Evolutionary conservation across 208 protist species (phyloP), one percentile per base, ranked within the genome.

Genomic region (Trypanosoma lewisi): DNA sequence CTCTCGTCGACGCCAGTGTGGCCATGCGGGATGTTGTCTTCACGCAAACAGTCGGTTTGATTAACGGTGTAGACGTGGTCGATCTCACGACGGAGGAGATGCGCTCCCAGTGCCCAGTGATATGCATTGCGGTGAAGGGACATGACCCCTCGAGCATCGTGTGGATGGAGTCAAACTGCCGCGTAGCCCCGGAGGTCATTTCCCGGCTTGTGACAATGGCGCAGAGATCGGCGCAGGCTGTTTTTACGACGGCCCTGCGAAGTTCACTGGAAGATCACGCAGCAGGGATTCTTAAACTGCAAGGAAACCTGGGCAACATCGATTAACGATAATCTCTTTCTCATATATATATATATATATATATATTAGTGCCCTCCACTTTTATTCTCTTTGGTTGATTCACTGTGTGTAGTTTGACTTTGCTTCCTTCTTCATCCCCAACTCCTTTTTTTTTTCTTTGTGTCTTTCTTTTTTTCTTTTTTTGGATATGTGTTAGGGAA

Each of bases 21-120:
- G 82, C 87, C 0, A 94, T 96, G 86, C 81, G 84, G 14, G 87
- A 91, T 56, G 70, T 79, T 0, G 82, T 94, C 25, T 87, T 73
- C 49, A 77, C 77, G 45, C 73, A 80, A 27, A 87, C 78, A 45
- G 89, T 80, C 14, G 89, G 86, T 11, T 41, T 87, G 6, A 63
- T 95, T 2, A 84, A 95, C 39, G 70, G 73, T 28, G 64, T 79
- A n/a, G 63, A 89, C 9, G 62, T 95, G 37, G 65, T 90, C 0
- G 89, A 95, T 52, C 60, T 95, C 28, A 92, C 84, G 0, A 80
- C 73, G 21, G 83, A 90, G 6, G 86, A 95, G 61, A 55, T 93
- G 42, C 85, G 81, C 44, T 88, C 86, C 14, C 73, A 92, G 52
- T 93, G 84, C 45, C 75, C 86, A 2, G 50, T 80, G 23, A 69